These are phyloP conservation scores for Cutaneotrichosporon sp. DNA, from an alignment of 1,284 basidiomycete genomes.

Conservation along the genomic window DNA sequence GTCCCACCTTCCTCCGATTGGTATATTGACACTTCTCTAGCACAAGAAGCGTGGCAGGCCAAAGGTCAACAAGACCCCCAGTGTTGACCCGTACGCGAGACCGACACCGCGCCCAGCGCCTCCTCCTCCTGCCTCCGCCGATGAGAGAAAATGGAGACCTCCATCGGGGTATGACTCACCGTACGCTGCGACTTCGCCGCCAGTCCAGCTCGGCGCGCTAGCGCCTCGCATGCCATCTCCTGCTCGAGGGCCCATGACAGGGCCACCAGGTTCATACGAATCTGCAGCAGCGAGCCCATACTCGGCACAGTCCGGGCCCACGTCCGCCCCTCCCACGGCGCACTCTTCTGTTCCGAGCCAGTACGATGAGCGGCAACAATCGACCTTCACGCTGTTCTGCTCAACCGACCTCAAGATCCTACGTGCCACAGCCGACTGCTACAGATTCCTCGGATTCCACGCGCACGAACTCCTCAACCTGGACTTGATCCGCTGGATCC, in stretches of 20 bases:
- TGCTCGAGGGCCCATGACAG: slow-evolving; percentile 3
- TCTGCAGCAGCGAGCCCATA: slow-evolving; percentile 1
- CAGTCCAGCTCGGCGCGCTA: not conserved
- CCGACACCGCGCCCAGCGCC: slow-evolving; percentile 1
- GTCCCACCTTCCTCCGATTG: not conserved
- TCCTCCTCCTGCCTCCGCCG: not conserved
- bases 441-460: slow-evolving; percentile 40
- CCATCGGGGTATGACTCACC: slow-evolving; percentile 29
- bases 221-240: slow-evolving; percentile 14
- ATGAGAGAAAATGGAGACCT: slow-evolving; percentile 31
- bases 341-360: not conserved
- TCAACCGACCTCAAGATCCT: slow-evolving; percentile 46
- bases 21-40: slow-evolving; percentile 22
- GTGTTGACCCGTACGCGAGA: slow-evolving; percentile 35
- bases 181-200: slow-evolving; percentile 17
- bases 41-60: slow-evolving; percentile 51
- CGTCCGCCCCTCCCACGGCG: slow-evolving; percentile 3
- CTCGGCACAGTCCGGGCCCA: not conserved
- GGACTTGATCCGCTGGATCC: slow-evolving; percentile 40
- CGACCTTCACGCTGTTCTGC: slow-evolving; percentile 42
- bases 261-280: slow-evolving; percentile 2
- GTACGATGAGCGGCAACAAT: not conserved
- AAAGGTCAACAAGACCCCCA: slow-evolving; percentile 39
- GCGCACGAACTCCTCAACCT: slow-evolving; percentile 47
- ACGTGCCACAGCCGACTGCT: slow-evolving; percentile 34